Evolutionary conservation across 116 monocot species (phyloP), one percentile per base, ranked within the genome.

Genomic region (Cymodocea nodosa): DNA sequence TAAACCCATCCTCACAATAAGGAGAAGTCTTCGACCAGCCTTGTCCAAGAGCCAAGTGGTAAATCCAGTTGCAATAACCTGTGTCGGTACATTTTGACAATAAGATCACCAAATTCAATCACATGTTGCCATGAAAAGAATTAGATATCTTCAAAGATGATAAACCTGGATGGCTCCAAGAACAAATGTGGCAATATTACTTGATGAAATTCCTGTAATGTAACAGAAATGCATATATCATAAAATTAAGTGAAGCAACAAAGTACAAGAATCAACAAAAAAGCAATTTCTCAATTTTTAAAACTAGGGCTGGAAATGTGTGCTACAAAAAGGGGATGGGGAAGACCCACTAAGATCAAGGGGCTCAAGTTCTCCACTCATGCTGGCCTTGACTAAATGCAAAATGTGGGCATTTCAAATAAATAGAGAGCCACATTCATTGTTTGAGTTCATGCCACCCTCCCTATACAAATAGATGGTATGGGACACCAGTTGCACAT

Each of bases 141-240:
- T 12, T 20, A 22, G 25, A 23, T 11, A 59, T 13, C 25, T 11
- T 59, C 25, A 6, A 24, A 13, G 13, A 24, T 23, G 13, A 60
- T 23, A 11, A 69, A 88, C 95, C 90, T 95, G 95, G 79, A 95
- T 85, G 51, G 85, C 90, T 36, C 95, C 95, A 74, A 95, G 74
- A 40, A 83, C 90, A 73, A 72, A 80, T 48, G 95, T 90, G 19
- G 81, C 87, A 65, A 78, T 62, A 67, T 80, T 69, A 75, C 87
- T 85, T 73, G 83, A 68, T 65, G 75, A 77, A 55, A 95, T 34
- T 12, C 95, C 95, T 95, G 81, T 71, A 14, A 54, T 20, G 20
- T 54, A 20, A 54, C 53, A 71, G 68, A 16, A 71, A 61, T 13
- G 13, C 59, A 30, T 25, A 20, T 20, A 54, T 54, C 20, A 54